phyloP scores from a whole-genome alignment of 208 protist species.

The Trichomonas tenax region DNA sequence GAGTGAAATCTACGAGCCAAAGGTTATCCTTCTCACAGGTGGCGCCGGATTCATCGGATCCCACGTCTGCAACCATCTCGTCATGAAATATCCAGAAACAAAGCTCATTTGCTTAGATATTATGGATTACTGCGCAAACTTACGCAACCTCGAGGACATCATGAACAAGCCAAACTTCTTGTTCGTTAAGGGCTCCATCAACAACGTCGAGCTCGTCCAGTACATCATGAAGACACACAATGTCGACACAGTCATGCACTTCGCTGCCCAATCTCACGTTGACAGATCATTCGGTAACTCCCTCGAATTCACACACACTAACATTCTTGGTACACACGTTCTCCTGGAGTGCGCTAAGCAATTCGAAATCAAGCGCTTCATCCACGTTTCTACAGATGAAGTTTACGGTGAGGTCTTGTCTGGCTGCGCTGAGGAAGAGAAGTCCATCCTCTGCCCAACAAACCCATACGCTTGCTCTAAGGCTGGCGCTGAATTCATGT shows the following conservation, averaged over 20 bases:
- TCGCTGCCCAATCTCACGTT: slow-evolving; percentile 77
- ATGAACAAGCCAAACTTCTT: slow-evolving; percentile 49
- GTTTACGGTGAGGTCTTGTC: slow-evolving; percentile 62
- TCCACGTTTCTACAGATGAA: slow-evolving; percentile 80
- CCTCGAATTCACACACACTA: slow-evolving; percentile 68
- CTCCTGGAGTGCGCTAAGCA: slow-evolving; percentile 57
- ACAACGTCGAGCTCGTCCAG: not conserved
- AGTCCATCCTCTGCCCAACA: slow-evolving; percentile 61
- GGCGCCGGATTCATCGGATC: slow-evolving; percentile 49
- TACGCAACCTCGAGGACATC: slow-evolving; percentile 44
- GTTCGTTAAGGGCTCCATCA: slow-evolving; percentile 59
- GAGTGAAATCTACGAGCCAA: not conserved
- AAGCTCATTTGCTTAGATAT: slow-evolving; percentile 61
- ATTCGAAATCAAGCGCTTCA: slow-evolving; percentile 61
- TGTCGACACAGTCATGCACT: slow-evolving; percentile 75
- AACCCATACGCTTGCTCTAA: slow-evolving; percentile 78
- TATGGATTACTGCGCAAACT: slow-evolving; percentile 64
- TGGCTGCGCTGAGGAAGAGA: slow-evolving; percentile 33
- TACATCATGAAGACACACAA: slow-evolving; percentile 32
- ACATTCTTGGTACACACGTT: slow-evolving; percentile 74
- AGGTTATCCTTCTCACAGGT: slow-evolving; percentile 29
- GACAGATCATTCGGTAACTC: slow-evolving; percentile 70
- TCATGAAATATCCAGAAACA: slow-evolving; percentile 47
- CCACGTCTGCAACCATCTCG: slow-evolving; percentile 55
- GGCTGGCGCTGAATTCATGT: slow-evolving; percentile 54